A percentile compares a stretch with the other conserved stretches of the same genome.
phyloP scores from a whole-genome alignment of 768 basidiomycete genomes.

The Epithele typhae region DNA sequence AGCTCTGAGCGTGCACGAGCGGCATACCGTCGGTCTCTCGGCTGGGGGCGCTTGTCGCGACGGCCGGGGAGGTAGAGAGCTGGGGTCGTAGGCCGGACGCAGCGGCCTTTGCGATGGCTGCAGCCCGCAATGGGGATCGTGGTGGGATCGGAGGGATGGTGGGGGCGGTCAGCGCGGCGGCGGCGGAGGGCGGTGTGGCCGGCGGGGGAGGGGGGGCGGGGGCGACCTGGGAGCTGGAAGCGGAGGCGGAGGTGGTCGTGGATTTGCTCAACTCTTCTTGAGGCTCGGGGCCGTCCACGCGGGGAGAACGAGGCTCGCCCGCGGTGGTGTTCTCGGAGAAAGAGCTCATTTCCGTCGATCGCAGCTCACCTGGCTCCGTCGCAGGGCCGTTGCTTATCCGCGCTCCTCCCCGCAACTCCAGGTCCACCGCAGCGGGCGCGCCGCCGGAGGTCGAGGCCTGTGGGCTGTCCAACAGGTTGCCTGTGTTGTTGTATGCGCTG shows the following conservation, averaged over 20 bases:
- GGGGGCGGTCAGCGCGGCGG: conserved; percentile 28
- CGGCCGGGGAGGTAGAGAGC: no score
- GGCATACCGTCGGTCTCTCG: conserved; percentile 18
- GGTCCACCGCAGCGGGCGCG: conserved; percentile 2
- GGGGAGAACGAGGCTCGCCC: conserved; percentile 30
- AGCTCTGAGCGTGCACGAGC: conserved; percentile 23
- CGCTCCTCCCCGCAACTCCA: conserved; percentile 5
- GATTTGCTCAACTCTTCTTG: conserved; percentile 20
- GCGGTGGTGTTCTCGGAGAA: conserved; percentile 18
- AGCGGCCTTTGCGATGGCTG: no score
- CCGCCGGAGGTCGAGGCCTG: background rate
- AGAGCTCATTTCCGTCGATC: conserved; percentile 20
- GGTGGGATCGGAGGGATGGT: conserved; percentile 14
- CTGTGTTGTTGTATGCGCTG: background rate
- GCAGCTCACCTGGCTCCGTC: conserved; percentile 6
- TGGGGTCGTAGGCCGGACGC: no score
- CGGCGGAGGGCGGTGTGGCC: conserved; percentile 18
- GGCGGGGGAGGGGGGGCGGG: conserved; percentile 16
- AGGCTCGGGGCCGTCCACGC: conserved; percentile 22
- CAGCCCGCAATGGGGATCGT: no score
- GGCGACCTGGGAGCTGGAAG: conserved; percentile 8
- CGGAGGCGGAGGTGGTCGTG: conserved; percentile 12
- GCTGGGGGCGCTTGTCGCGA: background rate
- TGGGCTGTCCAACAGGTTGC: no score
- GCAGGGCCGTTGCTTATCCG: conserved; percentile 12